Evolutionary conservation across 176 grass and related monocot species (phyloP), one percentile per base, ranked within the genome.

Genomic region (Tuctoria greenei): DNA sequence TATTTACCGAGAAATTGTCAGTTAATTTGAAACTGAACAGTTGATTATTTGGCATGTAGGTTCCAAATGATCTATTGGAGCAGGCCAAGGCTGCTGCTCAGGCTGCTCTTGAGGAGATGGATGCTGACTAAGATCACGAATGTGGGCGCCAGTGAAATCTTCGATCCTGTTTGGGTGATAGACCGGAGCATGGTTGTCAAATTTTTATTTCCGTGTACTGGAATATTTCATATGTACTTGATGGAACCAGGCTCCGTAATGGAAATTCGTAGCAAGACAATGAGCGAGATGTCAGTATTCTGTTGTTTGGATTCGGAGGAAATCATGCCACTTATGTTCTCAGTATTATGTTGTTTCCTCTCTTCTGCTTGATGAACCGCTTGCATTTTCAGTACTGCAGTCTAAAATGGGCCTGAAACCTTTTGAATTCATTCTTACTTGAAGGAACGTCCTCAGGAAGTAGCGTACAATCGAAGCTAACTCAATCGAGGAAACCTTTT

Each of bases 31-130:
- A 68, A 13, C 20, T 72, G 8, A 74, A 72, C 31, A 46, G 67
- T 50, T 77, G 11, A 27, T 54, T 64, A 61, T 55, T 58, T 71
- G 61, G 5, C 28, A 70, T 79, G n/a, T 82, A 97, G 90, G 87
- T 97, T 26, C 87, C 90, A 14, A 84, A 88, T 79, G 73, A 71
- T 84, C 57, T 93, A 10, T 58, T 90, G 75, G 80, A 93, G 83
- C 80, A 82, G 77, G 90, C 85, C 27, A 90, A 82, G 81, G 54
- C 77, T 20, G 88, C 80, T 61, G 93, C 90, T 37, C 85, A 88
- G 73, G 87, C 82, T 18, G 90, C 93, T 40, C 60, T 86, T 6
- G 90, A 93, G 83, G 93, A 87, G 69, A 97, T 93, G 93, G 87
- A 97, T 79, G 93, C 90, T 50, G 93, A 93, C 74, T 97, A 84